phyloP scores from a whole-genome alignment of 1,139 yeast genomes.

The Pichia sp. region DNA sequence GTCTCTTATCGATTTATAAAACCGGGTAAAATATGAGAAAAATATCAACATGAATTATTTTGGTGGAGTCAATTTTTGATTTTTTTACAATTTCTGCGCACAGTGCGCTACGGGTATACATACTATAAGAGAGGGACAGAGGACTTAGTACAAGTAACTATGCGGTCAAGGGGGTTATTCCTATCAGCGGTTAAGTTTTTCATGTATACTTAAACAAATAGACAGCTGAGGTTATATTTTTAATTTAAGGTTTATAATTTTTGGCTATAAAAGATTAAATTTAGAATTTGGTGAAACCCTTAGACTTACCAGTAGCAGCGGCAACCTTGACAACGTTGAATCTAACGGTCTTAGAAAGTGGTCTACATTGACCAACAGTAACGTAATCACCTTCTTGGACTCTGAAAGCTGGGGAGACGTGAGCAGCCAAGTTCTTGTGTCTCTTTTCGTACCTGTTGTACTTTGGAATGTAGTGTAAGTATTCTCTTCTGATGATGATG shows the following conservation, averaged over 20 bases:
- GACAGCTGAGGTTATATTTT: slow-evolving; percentile 4
- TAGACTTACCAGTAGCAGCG: slow-evolving; percentile 82
- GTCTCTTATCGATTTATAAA: neutral
- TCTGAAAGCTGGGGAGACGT: slow-evolving; percentile 99
- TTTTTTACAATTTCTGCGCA: neutral
- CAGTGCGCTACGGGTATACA: neutral
- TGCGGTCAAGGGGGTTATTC: no score
- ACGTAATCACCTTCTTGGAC: slow-evolving; percentile 98
- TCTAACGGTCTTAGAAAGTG: slow-evolving; percentile 99
- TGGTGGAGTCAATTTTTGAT: neutral
- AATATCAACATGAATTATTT: neutral
- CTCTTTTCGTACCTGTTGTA: slow-evolving; percentile 99
- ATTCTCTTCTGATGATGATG: slow-evolving; percentile 98
- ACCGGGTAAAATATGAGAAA: slow-evolving; percentile 14
- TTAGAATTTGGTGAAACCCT: slow-evolving; percentile 95
- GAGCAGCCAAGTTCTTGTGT: slow-evolving; percentile 99
- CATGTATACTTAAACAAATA: neutral
- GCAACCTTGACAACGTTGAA: slow-evolving; percentile 98
- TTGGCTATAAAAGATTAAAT: slow-evolving; percentile 26
- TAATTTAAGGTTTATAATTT: neutral
- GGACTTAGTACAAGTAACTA: no score
- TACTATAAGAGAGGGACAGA: no score
- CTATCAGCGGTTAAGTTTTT: no score
- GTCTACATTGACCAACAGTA: slow-evolving; percentile 99
- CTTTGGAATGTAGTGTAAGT: slow-evolving; percentile 99